phyloP scores from a whole-genome alignment of 148 eudicot species.

The Chenopodium suecicum region DNA sequence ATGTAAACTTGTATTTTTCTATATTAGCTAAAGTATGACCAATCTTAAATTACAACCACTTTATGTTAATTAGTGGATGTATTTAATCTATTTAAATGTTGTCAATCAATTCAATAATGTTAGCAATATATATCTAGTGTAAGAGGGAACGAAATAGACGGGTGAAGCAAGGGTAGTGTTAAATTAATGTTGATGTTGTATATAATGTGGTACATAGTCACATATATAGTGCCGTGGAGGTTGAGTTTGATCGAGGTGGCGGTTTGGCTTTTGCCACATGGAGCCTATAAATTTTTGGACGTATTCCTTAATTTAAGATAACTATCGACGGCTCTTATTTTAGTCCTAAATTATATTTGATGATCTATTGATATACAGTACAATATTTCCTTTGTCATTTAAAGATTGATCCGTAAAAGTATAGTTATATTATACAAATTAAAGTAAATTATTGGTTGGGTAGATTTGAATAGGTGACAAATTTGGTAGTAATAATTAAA shows the following conservation, averaged over 20 bases:
- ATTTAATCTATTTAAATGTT: neutral
- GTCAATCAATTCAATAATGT: neutral
- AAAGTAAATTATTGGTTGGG: no score
- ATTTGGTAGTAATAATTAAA: no score
- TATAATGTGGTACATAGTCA: neutral
- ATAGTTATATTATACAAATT: no score
- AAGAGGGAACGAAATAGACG: neutral
- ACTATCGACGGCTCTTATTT: neutral
- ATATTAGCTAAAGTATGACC: slow-evolving; percentile 6
- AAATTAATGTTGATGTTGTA: neutral
- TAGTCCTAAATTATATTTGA: neutral
- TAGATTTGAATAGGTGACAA: no score
- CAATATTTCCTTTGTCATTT: no score
- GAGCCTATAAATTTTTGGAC: neutral
- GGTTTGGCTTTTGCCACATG: slow-evolving; percentile 14
- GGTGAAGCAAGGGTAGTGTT: neutral
- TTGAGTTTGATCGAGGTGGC: slow-evolving; percentile 1
- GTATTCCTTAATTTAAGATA: neutral
- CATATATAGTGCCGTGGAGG: slow-evolving; percentile 8
- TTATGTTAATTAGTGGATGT: slow-evolving; percentile 1
- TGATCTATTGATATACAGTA: neutral
- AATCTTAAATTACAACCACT: slow-evolving; percentile 6
- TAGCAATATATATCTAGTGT: neutral
- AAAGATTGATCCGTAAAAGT: no score
- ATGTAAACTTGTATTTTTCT: neutral